These are phyloP conservation scores for Solanum chiquidenum DNA, from an alignment of 257 asterid genomes.

Conservation along the genomic window DNA sequence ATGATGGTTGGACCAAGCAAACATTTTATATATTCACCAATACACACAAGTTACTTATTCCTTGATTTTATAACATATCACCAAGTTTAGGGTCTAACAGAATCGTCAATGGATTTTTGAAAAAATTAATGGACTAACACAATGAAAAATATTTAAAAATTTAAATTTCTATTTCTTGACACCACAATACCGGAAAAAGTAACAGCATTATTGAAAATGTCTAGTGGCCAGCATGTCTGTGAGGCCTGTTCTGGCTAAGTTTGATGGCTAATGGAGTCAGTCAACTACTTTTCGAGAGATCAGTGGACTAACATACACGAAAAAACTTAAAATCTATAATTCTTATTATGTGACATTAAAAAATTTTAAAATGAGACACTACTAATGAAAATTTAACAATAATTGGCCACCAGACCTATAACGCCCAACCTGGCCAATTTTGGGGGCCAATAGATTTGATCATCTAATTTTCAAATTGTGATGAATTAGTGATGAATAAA, in stretches of 20 bases:
- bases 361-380: neutral
- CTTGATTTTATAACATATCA: neutral
- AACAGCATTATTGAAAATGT: neutral
- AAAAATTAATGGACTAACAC: too few relatives aligned
- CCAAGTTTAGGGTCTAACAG: neutral
- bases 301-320: too few relatives aligned
- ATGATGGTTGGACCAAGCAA: neutral
- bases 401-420: too few relatives aligned
- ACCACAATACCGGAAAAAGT: accelerated
- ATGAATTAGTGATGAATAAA: too few relatives aligned
- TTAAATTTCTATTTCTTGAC: neutral
- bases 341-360: neutral
- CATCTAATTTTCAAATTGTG: too few relatives aligned
- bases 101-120: neutral
- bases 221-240: neutral
- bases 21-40: neutral
- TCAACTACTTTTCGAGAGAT: too few relatives aligned
- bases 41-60: neutral
- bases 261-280: neutral
- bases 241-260: neutral
- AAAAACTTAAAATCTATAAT: neutral
- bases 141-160: too few relatives aligned
- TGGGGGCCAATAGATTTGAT: neutral
- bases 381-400: too few relatives aligned
- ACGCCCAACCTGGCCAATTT: neutral